Conservation (phyloP, 108 stramenopile genomes). For the Skeletonema costatum region DNA sequence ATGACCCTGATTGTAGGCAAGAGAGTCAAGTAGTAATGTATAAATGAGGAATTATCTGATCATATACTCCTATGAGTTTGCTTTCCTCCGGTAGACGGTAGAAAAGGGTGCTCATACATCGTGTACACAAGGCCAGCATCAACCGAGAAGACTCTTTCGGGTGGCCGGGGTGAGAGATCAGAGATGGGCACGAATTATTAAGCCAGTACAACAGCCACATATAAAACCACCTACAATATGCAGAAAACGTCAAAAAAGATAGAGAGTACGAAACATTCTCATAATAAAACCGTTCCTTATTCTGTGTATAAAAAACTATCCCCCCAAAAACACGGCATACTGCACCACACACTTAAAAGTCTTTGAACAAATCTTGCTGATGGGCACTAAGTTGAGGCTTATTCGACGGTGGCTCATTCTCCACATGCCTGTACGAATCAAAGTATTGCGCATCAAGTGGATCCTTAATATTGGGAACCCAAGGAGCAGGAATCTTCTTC, state of each 20-base stretch:
- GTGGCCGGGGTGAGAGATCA: no score
- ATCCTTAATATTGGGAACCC: slow-evolving; percentile 93
- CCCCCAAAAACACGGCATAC: not conserved
- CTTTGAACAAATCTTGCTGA: slow-evolving; percentile 82
- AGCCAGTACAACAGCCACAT: no score
- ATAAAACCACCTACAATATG: no score
- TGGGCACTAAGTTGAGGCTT: slow-evolving; percentile 67
- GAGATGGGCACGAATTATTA: no score
- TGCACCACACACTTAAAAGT: slow-evolving; percentile 54
- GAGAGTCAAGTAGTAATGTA: no score
- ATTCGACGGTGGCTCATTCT: slow-evolving; percentile 84
- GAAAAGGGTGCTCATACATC: no score
- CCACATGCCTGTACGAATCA: slow-evolving; percentile 97
- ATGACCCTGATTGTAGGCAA: not conserved
- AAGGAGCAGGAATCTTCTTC: slow-evolving; percentile 93
- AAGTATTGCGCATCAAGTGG: slow-evolving; percentile 95
- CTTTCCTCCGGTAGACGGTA: no score
- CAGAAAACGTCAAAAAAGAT: no score
- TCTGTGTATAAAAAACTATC: not conserved
- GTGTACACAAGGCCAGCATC: no score
- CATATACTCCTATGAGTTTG: no score
- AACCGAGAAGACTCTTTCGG: no score
- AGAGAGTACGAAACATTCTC: not conserved
- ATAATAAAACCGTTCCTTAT: not conserved
- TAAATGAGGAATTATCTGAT: no score